phyloP scores from a whole-genome alignment of 75 land plant genomes.

The Selaginella moellendorffii region DNA sequence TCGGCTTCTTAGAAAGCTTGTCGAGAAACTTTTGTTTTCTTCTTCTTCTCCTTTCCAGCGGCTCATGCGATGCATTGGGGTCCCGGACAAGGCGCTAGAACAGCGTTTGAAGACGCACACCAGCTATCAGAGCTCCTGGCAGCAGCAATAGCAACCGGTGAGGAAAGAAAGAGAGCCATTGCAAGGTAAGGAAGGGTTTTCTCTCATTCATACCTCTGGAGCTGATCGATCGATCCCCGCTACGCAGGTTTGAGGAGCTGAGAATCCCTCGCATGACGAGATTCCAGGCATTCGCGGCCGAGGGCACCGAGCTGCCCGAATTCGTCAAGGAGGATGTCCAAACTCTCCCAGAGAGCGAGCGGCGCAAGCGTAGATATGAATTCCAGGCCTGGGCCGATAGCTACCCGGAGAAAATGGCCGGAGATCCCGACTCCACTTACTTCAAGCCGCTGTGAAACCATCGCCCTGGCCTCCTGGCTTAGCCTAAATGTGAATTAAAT shows the following conservation, averaged over 20 bases:
- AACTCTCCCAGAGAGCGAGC: not conserved
- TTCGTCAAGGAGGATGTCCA: not conserved
- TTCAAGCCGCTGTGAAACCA: too few species aligned
- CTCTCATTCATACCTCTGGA: not conserved
- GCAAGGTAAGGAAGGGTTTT: not conserved
- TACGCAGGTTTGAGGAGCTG: not conserved
- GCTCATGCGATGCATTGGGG: constrained; percentile 23
- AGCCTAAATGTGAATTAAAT: too few species aligned
- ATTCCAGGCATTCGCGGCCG: not conserved
- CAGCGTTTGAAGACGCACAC: constrained; percentile 29
- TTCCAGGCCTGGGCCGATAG: not conserved
- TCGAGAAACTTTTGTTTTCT: too few species aligned
- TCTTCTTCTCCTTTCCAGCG: constrained; percentile 13
- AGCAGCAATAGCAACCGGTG: not conserved
- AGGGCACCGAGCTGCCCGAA: not conserved
- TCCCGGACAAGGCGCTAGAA: constrained; percentile 21
- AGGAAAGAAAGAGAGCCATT: not conserved
- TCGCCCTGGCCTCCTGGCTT: too few species aligned
- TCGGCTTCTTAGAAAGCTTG: too few species aligned
- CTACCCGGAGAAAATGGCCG: not conserved
- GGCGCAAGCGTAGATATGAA: not conserved
- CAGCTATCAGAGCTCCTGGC: constrained; percentile 18
- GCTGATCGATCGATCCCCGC: not conserved
- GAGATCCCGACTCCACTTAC: not conserved
- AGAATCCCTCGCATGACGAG: not conserved